Conservation (phyloP, 148 eudicot genomes). For the Bassia scoparia region DNA sequence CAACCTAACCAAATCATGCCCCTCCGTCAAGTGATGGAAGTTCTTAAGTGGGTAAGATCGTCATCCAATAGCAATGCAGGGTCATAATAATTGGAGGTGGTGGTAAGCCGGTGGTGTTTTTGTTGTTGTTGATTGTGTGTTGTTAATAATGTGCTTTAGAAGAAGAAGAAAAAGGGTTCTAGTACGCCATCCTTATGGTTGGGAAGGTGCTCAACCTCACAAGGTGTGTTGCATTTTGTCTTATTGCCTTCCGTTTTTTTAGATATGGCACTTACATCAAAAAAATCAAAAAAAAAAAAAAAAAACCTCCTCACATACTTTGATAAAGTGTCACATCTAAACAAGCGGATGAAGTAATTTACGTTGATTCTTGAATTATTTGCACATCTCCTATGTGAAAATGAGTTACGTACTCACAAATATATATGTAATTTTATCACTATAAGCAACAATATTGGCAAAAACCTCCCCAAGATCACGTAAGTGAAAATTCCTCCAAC, state of each 20-base stretch:
- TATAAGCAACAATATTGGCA: constrained; percentile 29
- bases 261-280: no score
- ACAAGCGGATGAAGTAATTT: no score
- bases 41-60: background rate
- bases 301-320: no score
- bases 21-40: background rate
- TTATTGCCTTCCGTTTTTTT: no score
- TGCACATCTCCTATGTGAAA: no score
- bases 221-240: constrained; percentile 27
- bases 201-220: constrained; percentile 30
- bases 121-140: constrained; percentile 27
- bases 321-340: no score
- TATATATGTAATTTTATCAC: no score
- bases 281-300: no score
- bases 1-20: background rate
- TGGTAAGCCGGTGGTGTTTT: constrained; percentile 9
- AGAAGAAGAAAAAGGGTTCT: constrained; percentile 35
- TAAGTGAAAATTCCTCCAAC: constrained; percentile 26
- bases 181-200: constrained; percentile 29
- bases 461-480: constrained; percentile 30
- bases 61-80: background rate
- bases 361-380: no score
- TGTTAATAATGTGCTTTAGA: constrained; percentile 24
- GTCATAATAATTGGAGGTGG: constrained; percentile 27
- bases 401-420: no score